Evolutionary conservation across 768 basidiomycete species (phyloP).

Genomic region (Leccinum barrowsii): DNA sequence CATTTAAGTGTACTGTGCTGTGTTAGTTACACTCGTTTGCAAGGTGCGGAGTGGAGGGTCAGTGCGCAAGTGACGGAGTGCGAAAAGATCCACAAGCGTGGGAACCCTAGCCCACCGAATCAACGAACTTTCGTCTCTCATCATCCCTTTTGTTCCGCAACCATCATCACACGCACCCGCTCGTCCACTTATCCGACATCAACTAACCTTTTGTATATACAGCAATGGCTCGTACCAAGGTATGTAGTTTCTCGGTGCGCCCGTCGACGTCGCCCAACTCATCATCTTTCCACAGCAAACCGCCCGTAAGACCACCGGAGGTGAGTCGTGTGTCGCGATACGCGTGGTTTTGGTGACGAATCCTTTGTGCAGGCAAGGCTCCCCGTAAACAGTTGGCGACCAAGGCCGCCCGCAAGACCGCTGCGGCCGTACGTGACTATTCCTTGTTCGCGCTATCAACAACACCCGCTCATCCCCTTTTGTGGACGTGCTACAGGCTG

Average conservation of each 20-base stretch:
- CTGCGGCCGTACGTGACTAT: constrained; percentile 50
- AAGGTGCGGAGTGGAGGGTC: constrained; percentile 16
- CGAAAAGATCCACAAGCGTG: constrained; percentile 27
- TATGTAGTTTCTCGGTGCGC: constrained; percentile 24
- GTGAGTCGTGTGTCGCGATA: constrained; percentile 40
- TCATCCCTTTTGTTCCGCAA: constrained; percentile 22
- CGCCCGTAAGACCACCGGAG: constrained; percentile 98
- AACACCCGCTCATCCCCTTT: constrained; percentile 4
- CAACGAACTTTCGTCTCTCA: constrained; percentile 17
- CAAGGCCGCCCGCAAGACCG: constrained; percentile 92
- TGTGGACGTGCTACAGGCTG: constrained; percentile 42
- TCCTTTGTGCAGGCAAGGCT: constrained; percentile 61
- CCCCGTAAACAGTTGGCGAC: constrained; percentile 94
- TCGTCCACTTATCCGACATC: constrained; percentile 8
- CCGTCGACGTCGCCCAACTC: neutral
- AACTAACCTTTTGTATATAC: constrained; percentile 4
- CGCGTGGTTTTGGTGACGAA: constrained; percentile 21
- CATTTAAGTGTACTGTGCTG: neutral
- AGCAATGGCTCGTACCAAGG: constrained; percentile 88
- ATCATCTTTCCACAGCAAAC: constrained; percentile 66
- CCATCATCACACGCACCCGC: constrained; percentile 26
- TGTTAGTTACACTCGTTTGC: neutral
- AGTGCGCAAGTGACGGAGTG: constrained; percentile 32
- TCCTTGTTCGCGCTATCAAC: neutral
- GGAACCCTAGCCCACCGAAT: constrained; percentile 28